phyloP scores from a whole-genome alignment of 2,329 filamentous ascomycete genomes.

The Aspergillus tubingensis region DNA sequence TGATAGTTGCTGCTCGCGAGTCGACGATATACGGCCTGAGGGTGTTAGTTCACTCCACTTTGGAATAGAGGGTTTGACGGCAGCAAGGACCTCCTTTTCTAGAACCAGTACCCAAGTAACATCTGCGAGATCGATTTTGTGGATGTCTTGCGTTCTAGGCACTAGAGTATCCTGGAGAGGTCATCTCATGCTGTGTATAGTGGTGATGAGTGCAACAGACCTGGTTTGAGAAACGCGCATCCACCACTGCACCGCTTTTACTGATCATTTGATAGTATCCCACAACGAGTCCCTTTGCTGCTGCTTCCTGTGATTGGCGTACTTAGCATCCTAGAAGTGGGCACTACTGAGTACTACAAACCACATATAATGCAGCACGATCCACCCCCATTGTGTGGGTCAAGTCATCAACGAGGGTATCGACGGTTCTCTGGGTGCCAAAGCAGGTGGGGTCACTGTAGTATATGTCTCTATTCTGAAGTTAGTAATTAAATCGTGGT shows the following conservation, averaged over 20 bases:
- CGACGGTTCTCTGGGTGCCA: conserved; percentile 57
- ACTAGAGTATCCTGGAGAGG: conserved; percentile 55
- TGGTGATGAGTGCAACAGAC: conserved; percentile 16
- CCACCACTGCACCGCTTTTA: conserved; percentile 31
- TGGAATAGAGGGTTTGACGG: background rate
- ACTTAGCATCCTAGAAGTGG: too few relatives aligned
- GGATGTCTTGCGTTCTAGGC: conserved; percentile 50
- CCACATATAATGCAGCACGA: conserved; percentile 59
- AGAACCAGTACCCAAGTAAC: conserved; percentile 62
- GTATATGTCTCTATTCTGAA: conserved; percentile 58
- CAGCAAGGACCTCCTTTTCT: conserved; percentile 60
- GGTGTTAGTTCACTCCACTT: background rate
- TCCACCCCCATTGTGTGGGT: conserved; percentile 61
- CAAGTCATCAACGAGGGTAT: conserved; percentile 62
- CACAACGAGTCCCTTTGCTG: conserved; percentile 46
- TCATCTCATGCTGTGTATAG: background rate
- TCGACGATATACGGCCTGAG: conserved; percentile 61
- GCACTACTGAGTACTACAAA: conserved; percentile 26
- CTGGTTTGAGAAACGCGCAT: conserved; percentile 40
- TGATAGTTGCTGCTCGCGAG: conserved; percentile 54
- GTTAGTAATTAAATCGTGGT: background rate
- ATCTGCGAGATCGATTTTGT: conserved; percentile 47
- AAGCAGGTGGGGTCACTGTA: conserved; percentile 64
- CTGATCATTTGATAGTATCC: conserved; percentile 36
- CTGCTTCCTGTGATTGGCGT: conserved; percentile 37